Percentiles rank a stretch among this genome's conserved stretches.
phyloP scores from a whole-genome alignment of 306 rosid species.

The Alnus glutinosa region DNA sequence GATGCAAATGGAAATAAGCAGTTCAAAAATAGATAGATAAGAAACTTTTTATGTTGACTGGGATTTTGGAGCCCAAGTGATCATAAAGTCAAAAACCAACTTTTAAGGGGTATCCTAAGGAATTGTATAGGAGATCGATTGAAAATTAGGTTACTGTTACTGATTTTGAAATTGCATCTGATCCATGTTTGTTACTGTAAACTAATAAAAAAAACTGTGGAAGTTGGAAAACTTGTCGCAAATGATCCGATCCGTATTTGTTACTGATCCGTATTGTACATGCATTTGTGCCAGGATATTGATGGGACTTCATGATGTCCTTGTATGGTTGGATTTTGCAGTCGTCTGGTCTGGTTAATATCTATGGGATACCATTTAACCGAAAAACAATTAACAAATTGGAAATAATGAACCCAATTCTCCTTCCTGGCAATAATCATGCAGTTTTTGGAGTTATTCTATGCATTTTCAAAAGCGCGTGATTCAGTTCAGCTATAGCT shows the following conservation, averaged over 20 bases:
- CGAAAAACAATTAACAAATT: no score
- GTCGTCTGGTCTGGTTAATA: no score
- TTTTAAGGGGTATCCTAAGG: not conserved
- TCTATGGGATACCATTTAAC: no score
- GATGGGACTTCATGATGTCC: no score
- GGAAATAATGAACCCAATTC: no score
- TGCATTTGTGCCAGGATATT: no score
- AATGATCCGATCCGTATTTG: not conserved
- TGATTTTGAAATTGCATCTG: not conserved
- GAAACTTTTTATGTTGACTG: not conserved
- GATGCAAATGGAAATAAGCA: not conserved
- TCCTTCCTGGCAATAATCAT: not conserved
- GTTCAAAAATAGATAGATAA: not conserved
- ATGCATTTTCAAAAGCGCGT: not conserved
- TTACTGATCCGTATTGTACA: no score
- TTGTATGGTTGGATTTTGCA: no score
- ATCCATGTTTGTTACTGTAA: not conserved
- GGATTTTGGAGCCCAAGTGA: no score
- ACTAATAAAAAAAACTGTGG: not conserved
- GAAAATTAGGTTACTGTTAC: not conserved
- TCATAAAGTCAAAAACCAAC: not conserved
- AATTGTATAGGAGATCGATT: not conserved
- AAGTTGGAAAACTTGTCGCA: not conserved
- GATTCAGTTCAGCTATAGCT: not conserved
- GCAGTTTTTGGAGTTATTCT: not conserved